Evolutionary conservation across 1,284 basidiomycete genomes (phyloP).

Genomic region (Fomitiporia mediterranea): DNA sequence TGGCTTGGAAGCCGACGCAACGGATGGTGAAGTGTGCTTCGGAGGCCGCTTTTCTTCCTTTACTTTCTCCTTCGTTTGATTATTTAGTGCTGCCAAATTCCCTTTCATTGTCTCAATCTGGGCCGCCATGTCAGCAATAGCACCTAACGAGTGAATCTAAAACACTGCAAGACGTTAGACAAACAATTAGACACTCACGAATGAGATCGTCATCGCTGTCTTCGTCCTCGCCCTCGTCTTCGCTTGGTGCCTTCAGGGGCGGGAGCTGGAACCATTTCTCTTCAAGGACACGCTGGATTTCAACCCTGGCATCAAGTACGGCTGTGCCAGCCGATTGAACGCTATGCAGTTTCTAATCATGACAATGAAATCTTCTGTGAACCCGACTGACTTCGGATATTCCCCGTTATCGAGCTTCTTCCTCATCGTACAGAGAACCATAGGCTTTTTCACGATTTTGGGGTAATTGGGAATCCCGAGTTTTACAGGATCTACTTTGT

Average conservation of each 20-base stretch:
- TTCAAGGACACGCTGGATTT: conserved; percentile 82
- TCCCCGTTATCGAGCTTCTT: conserved; percentile 73
- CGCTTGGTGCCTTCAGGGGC: conserved; percentile 41
- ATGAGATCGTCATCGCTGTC: conserved; percentile 42
- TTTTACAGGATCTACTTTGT: conserved; percentile 58
- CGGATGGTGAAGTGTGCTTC: conserved; percentile 37
- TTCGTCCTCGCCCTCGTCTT: conserved; percentile 46
- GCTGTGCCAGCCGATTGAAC: conserved; percentile 87
- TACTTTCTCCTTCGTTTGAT: conserved; percentile 52
- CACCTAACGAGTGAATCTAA: conserved; percentile 37
- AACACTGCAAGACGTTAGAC: conserved; percentile 5
- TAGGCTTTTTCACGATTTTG: conserved; percentile 88
- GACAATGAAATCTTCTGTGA: conserved; percentile 88
- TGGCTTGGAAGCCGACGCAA: conserved; percentile 61
- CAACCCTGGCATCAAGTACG: conserved; percentile 79
- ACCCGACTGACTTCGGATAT: conserved; percentile 74
- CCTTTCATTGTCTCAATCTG: conserved; percentile 70
- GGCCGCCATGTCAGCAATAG: conserved; percentile 62
- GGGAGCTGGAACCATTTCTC: conserved; percentile 87
- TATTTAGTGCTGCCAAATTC: conserved; percentile 57
- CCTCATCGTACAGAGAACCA: conserved; percentile 89
- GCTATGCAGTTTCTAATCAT: conserved; percentile 92
- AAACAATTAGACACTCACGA: conserved; percentile 37
- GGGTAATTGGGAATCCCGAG: conserved; percentile 85
- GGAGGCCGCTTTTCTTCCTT: conserved; percentile 60